These are phyloP conservation scores for Psophocarpus tetragonolobus DNA, from an alignment of 306 rosid genomes.

Conservation along the genomic window DNA sequence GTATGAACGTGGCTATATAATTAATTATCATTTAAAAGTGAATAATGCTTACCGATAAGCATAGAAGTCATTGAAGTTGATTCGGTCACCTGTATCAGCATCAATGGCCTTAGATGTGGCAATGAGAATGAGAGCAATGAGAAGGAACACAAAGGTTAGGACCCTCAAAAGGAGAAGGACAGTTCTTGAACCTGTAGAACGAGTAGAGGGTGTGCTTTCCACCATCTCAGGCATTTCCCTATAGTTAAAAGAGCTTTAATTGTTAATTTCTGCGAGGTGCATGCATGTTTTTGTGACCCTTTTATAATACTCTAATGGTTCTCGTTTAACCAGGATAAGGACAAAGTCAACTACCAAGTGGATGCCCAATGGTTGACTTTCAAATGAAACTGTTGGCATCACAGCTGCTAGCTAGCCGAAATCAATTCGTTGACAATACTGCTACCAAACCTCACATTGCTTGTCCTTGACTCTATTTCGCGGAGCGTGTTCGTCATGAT, in stretches of 20 bases:
- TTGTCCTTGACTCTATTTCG: too few relatives aligned
- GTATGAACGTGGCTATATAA: too few relatives aligned
- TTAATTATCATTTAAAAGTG: too few relatives aligned
- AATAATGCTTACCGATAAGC: slow-evolving; percentile 46
- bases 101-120: slow-evolving; percentile 23
- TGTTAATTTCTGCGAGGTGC: background rate
- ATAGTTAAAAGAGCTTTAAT: background rate
- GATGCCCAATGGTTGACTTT: too few relatives aligned
- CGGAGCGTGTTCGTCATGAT: too few relatives aligned
- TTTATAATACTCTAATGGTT: slow-evolving; percentile 26
- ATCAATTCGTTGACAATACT: too few relatives aligned
- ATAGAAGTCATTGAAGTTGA: slow-evolving; percentile 39
- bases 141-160: slow-evolving; percentile 45
- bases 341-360: too few relatives aligned
- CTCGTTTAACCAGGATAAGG: too few relatives aligned
- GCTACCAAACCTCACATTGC: too few relatives aligned
- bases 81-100: background rate
- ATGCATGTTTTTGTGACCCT: background rate
- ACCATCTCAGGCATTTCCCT: slow-evolving; percentile 6
- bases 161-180: slow-evolving; percentile 50
- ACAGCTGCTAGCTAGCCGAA: too few relatives aligned
- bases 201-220: slow-evolving; percentile 31
- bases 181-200: slow-evolving; percentile 42
- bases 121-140: slow-evolving; percentile 53
- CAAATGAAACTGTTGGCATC: too few relatives aligned